A percentile compares a stretch with the other conserved stretches of the same genome.
Conservation (phyloP, 2,329 filamentous ascomycete genomes). For the Talaromyces sp. region DNA sequence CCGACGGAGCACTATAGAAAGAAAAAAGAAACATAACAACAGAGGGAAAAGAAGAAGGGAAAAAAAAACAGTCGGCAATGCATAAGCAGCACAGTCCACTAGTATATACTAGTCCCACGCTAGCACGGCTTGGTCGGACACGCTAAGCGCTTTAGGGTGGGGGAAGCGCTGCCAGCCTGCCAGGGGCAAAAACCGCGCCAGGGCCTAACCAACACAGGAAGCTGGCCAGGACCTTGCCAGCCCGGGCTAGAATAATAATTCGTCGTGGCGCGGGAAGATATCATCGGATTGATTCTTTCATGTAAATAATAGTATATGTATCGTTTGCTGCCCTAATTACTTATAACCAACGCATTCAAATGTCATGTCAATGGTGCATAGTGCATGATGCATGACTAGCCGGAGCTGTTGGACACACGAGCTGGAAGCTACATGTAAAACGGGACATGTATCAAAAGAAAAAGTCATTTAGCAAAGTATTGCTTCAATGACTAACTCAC, state of each 20-base stretch:
- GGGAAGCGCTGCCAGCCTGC: background rate
- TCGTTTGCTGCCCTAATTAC: background rate
- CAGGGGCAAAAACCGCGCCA: background rate
- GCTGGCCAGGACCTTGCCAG: background rate
- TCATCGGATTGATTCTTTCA: no score
- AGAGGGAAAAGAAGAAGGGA: background rate
- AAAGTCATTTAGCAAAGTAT: no score
- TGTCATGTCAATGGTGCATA: background rate
- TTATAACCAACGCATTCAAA: background rate
- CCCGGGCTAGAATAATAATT: background rate
- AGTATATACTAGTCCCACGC: background rate
- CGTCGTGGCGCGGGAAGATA: background rate
- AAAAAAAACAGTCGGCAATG: background rate
- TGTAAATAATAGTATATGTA: no score
- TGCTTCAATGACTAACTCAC: background rate
- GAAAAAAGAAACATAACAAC: background rate
- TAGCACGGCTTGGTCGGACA: background rate
- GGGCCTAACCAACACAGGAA: background rate
- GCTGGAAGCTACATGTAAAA: no score
- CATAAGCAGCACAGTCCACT: background rate
- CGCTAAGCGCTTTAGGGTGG: background rate
- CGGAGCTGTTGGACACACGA: no score
- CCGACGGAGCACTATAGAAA: no score
- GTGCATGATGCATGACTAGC: no score
- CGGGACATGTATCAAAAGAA: no score